A percentile compares a stretch with the other conserved stretches of the same genome.
phyloP scores from a whole-genome alignment of 2,329 filamentous ascomycete genomes.

The Elsinoe batatas region DNA sequence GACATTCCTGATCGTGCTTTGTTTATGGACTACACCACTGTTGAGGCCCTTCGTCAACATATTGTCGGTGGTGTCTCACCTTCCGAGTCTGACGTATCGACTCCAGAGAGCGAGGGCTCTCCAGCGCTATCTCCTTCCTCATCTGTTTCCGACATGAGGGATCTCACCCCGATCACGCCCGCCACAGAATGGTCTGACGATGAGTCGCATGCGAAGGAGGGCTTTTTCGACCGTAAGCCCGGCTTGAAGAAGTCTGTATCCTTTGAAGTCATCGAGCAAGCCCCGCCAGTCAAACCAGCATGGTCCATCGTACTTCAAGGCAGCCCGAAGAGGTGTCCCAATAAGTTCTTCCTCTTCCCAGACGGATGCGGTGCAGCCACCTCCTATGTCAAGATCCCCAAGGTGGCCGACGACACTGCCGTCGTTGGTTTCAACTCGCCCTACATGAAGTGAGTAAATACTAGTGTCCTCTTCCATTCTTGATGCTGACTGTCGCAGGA shows the following conservation, averaged over 20 bases:
- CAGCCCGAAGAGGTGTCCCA: slow-evolving; percentile 26
- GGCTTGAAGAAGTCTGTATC: not conserved
- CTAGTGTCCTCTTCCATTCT: not conserved
- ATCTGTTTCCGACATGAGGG: slow-evolving; percentile 6
- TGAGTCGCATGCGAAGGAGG: not conserved
- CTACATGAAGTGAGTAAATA: slow-evolving; percentile 24
- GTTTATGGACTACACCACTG: slow-evolving; percentile 14
- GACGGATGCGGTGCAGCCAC: slow-evolving; percentile 37
- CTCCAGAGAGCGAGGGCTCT: not conserved
- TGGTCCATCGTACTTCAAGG: slow-evolving; percentile 38
- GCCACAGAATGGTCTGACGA: not conserved
- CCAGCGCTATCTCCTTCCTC: not conserved
- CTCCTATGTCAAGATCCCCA: slow-evolving; percentile 28
- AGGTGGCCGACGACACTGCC: slow-evolving; percentile 35
- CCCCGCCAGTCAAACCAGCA: slow-evolving; percentile 9
- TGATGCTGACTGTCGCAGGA: slow-evolving; percentile 15
- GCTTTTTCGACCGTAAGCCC: not conserved
- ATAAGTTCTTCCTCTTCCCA: slow-evolving; percentile 36
- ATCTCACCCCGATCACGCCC: not conserved
- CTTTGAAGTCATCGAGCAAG: not conserved
- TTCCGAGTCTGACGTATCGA: not conserved
- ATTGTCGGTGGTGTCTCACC: not conserved
- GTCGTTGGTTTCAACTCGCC: slow-evolving; percentile 44
- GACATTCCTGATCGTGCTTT: slow-evolving; percentile 13
- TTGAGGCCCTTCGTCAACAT: slow-evolving; percentile 4